Conservation (phyloP, 192 early-diverging fungal genomes). For the Funneliformis mosseae region DNA sequence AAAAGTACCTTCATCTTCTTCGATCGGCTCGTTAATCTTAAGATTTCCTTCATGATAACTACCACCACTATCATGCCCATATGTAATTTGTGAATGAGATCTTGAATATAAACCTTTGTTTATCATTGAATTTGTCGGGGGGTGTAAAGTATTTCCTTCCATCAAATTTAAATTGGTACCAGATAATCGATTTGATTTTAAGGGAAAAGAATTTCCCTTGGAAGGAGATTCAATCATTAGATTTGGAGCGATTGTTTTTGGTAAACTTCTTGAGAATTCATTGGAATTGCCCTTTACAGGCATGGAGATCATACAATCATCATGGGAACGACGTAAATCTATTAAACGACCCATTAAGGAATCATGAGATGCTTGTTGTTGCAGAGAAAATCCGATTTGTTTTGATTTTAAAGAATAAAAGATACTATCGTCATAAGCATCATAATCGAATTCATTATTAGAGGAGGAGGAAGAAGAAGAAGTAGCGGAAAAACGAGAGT, state of each 20-base stretch:
- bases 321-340: slow-evolving; percentile 20
- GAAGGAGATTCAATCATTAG: neutral
- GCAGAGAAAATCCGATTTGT: neutral
- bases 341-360: neutral
- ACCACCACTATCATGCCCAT: neutral
- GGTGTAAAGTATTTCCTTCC: neutral
- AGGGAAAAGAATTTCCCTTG: too few species aligned
- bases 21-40: neutral
- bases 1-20: slow-evolving; percentile 52
- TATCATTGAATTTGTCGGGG: neutral
- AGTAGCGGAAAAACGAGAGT: neutral
- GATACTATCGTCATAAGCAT: slow-evolving; percentile 47
- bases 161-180: neutral
- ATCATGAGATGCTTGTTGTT: neutral
- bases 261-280: slow-evolving; percentile 44
- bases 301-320: slow-evolving; percentile 33
- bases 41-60: neutral
- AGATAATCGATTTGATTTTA: neutral
- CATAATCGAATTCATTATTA: slow-evolving; percentile 36
- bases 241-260: slow-evolving; percentile 19
- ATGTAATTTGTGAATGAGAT: slow-evolving; percentile 1
- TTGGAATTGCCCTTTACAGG: slow-evolving; percentile 29
- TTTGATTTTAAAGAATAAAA: slow-evolving; percentile 29
- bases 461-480: neutral
- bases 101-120: neutral